phyloP scores from a whole-genome alignment of 768 basidiomycete genomes.

The Trametes maxima region DNA sequence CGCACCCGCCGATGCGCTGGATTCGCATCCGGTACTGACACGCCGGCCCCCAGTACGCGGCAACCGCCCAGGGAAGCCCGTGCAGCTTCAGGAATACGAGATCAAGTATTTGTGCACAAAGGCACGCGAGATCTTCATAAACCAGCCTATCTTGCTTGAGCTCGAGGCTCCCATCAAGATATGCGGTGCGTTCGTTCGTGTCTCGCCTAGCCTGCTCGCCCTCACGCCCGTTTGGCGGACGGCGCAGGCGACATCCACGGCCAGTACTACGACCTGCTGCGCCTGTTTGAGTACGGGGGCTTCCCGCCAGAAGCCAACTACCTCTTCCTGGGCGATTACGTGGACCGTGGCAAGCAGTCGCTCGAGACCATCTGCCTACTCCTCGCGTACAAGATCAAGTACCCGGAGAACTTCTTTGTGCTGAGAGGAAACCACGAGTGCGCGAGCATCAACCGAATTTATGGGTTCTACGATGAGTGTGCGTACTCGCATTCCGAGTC shows the following conservation, averaged over 20 bases:
- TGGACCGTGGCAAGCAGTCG: constrained; percentile 98
- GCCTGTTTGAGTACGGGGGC: constrained; percentile 98
- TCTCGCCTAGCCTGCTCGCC: constrained; percentile 9
- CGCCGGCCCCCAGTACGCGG: constrained; percentile 74
- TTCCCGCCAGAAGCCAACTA: constrained; percentile 99
- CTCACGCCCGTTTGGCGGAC: constrained; percentile 1
- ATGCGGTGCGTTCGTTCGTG: constrained; percentile 68
- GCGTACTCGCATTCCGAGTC: constrained; percentile 37
- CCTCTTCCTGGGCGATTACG: constrained; percentile 99
- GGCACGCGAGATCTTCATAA: constrained; percentile 98
- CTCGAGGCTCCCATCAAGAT: constrained; percentile 99
- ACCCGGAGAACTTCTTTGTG: constrained; percentile 99
- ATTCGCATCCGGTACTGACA: constrained; percentile 13
- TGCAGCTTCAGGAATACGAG: constrained; percentile 97
- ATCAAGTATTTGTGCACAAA: constrained; percentile 99
- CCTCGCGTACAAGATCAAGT: constrained; percentile 99
- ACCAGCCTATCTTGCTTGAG: constrained; percentile 96
- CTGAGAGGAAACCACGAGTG: constrained; percentile 99
- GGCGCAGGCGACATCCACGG: constrained; percentile 95
- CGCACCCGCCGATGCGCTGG: constrained; percentile 20
- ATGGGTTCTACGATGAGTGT: constrained; percentile 99
- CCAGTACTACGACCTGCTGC: constrained; percentile 98
- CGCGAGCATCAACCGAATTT: constrained; percentile 99
- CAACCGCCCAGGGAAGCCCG: constrained; percentile 97
- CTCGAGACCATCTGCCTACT: constrained; percentile 99